Evolutionary conservation across 106 monocot genomes (phyloP), one percentile per base, ranked within the genome.

Genomic region (Ottelia alismoides): DNA sequence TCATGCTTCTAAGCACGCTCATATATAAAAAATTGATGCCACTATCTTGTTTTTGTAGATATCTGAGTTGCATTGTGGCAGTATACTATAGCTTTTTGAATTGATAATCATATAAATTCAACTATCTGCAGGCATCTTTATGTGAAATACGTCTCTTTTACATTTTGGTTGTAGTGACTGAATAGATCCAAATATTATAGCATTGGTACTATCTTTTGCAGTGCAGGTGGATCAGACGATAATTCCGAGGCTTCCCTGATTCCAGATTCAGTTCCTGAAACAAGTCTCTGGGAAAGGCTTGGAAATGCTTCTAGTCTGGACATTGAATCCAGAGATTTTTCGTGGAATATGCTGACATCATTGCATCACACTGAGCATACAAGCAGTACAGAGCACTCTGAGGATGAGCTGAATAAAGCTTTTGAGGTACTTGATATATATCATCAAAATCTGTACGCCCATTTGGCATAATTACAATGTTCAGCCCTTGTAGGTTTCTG

Each of bases 351-450:
- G 40, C 79, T 96, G 18, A 76, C 71, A 27, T 89, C 94, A 17
- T 47, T 98, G 49, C 89, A 98, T 56, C 89, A 85, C 32, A 86
- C 80, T 1, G 90, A 90, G 31, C 98, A 98, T 67, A 76, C 71
- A 9, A 85, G 78, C 49, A 82, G 71, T 47, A 51, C 60, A 1
- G 98, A 98, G 23, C 71, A 81, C 27, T 82, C 85, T 52, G 98
- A 98, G 31, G 98, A 98, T 65, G 98, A 98, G 67, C 63, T 68
- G 72, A 80, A 54, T 45, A 89, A 77, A 72, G 69, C 74, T 58
- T 62, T 85, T 10, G 98, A 98, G 98, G 94, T 94, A 66, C 7
- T 28, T 26, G 1, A n/a, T n/a, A n/a, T n/a, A n/a, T n/a, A n/a
- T n/a, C n/a, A n/a, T n/a, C n/a, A n/a, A n/a, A n/a, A n/a, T n/a